These are phyloP conservation scores for Lachnellula occidentalis DNA, from an alignment of 2,329 filamentous ascomycete genomes.

Conservation along the genomic window DNA sequence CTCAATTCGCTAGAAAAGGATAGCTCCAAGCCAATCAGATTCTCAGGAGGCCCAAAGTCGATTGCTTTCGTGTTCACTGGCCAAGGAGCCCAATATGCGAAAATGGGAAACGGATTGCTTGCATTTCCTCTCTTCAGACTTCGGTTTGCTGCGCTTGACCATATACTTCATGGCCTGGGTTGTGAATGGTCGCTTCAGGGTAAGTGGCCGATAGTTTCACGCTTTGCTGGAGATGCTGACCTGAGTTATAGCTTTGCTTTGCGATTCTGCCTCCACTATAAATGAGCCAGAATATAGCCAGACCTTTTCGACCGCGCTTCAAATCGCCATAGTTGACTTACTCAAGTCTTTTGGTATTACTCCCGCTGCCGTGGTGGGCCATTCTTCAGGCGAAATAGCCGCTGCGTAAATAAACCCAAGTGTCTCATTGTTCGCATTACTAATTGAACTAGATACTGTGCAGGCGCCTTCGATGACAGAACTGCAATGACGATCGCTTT, in stretches of 20 bases:
- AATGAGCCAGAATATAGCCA: conserved; percentile 6
- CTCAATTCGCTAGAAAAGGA: neutral
- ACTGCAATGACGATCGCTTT: conserved; percentile 9
- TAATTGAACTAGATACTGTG: conserved; percentile 18
- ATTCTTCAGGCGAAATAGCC: conserved; percentile 29
- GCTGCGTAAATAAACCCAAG: conserved; percentile 27
- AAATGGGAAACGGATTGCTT: conserved; percentile 23
- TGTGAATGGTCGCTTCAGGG: neutral
- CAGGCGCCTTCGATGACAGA: conserved; percentile 16
- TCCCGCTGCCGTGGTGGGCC: conserved; percentile 22
- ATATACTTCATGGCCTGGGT: neutral
- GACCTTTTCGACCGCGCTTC: conserved; percentile 18
- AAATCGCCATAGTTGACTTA: conserved; percentile 23
- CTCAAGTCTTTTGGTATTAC: conserved; percentile 12
- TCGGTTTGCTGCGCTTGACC: conserved; percentile 2
- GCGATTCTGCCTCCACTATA: neutral
- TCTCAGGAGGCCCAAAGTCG: neutral
- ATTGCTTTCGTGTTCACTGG: conserved; percentile 25
- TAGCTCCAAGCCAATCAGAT: too few species aligned
- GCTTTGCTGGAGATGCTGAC: neutral
- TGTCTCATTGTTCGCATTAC: neutral
- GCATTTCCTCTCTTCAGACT: conserved; percentile 4
- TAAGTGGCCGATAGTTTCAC: too few species aligned
- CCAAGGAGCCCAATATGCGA: conserved; percentile 29
- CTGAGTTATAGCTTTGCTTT: neutral